Evolutionary conservation across 2,329 filamentous ascomycete genomes (phyloP).

Genomic region (Dactylellina drechsleri): DNA sequence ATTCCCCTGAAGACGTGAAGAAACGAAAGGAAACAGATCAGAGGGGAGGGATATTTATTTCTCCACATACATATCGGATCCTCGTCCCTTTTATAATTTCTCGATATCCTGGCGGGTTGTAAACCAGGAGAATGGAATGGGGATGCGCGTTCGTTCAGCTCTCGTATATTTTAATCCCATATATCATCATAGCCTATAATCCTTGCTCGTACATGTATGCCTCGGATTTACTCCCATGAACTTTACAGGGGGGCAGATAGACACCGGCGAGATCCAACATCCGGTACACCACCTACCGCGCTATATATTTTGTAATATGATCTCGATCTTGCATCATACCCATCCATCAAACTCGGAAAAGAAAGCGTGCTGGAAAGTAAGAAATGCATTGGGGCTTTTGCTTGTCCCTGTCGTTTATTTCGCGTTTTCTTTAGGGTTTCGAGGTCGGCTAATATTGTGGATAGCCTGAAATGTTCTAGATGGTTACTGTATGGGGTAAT

Average conservation of each 20-base stretch:
- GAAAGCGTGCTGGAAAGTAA: slow-evolving; percentile 26
- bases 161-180: slow-evolving; percentile 23
- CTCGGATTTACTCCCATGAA: slow-evolving; percentile 15
- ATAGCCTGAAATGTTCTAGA: slow-evolving; percentile 54
- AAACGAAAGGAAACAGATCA: slow-evolving; percentile 19
- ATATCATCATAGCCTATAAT: slow-evolving; percentile 40
- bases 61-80: neutral
- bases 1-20: slow-evolving; percentile 10
- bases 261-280: too few relatives aligned
- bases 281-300: too few relatives aligned
- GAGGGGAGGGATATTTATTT: slow-evolving; percentile 1
- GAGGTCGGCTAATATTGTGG: slow-evolving; percentile 49
- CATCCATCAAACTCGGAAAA: too few relatives aligned
- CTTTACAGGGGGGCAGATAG: neutral
- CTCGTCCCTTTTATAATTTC: slow-evolving; percentile 13
- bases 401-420: too few relatives aligned
- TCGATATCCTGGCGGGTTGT: neutral
- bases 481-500: slow-evolving; percentile 54
- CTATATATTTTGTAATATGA: too few relatives aligned
- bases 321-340: too few relatives aligned
- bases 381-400: slow-evolving; percentile 19
- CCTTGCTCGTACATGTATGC: neutral
- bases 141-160: slow-evolving; percentile 8
- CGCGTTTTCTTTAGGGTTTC: slow-evolving; percentile 9
- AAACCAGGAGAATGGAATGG: slow-evolving; percentile 1